Conservation (phyloP, 305 asterid genomes). For the Fraxinus platypoda region DNA sequence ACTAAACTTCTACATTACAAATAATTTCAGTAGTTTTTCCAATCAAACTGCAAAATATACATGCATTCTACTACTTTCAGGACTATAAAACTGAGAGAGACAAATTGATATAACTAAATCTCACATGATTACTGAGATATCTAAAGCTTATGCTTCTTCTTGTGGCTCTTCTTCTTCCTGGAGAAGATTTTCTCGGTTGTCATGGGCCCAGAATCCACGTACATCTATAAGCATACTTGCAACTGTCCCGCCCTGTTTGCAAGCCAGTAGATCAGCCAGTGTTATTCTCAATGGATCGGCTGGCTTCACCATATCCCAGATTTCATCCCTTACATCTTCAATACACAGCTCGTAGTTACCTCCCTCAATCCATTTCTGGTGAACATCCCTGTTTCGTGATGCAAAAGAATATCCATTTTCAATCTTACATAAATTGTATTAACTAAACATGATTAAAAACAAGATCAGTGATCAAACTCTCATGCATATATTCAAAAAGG, state of each 20-base stretch:
- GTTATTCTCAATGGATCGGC: conserved; percentile 36
- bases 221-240: conserved; percentile 61
- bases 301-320: conserved; percentile 64
- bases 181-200: conserved; percentile 53
- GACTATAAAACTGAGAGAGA: background rate
- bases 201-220: conserved; percentile 64
- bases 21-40: background rate
- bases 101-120: background rate
- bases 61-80: background rate
- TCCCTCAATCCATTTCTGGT: conserved; percentile 58
- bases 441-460: background rate
- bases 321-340: conserved; percentile 53
- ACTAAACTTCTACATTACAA: background rate
- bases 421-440: background rate
- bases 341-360: conserved; percentile 52
- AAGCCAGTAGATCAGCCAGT: conserved; percentile 42
- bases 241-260: conserved; percentile 60
- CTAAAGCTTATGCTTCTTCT: conserved; percentile 33
- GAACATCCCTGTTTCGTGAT: conserved; percentile 46
- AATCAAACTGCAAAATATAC: background rate
- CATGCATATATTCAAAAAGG: background rate
- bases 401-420: background rate
- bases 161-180: conserved; percentile 62
- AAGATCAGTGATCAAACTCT: background rate
- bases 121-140: background rate